These are phyloP conservation scores for Lepraria neglecta DNA, from an alignment of 495 filamentous ascomycete genomes.

Conservation along the genomic window DNA sequence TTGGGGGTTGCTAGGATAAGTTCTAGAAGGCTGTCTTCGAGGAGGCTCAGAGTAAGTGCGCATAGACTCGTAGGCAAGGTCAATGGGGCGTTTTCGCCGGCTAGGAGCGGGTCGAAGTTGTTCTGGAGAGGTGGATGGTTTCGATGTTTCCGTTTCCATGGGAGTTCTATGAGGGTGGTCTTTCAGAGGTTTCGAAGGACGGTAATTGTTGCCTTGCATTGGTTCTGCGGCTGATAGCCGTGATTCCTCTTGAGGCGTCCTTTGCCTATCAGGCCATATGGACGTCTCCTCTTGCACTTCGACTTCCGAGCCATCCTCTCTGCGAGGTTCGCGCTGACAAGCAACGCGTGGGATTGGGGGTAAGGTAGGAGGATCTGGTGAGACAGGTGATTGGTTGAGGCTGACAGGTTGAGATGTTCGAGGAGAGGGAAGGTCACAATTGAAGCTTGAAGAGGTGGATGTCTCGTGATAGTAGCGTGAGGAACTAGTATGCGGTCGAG, in stretches of 20 bases:
- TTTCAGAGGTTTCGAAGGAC: slow-evolving; percentile 3
- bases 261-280: background rate
- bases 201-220: background rate
- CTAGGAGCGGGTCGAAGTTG: slow-evolving; percentile 4
- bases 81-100: slow-evolving; percentile 18
- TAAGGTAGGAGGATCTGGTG: slow-evolving; percentile 33
- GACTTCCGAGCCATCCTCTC: background rate
- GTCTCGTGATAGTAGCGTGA: slow-evolving; percentile 15
- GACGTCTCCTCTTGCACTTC: background rate
- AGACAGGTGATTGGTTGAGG: slow-evolving; percentile 30
- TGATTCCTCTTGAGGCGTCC: background rate
- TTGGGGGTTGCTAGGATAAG: background rate
- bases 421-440: slow-evolving; percentile 11
- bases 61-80: slow-evolving; percentile 24
- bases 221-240: background rate
- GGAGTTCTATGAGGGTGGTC: background rate
- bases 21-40: slow-evolving; percentile 14
- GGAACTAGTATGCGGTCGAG: slow-evolving; percentile 12
- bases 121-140: background rate
- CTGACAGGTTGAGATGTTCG: slow-evolving; percentile 12
- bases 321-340: slow-evolving; percentile 26
- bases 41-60: slow-evolving; percentile 18
- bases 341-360: slow-evolving; percentile 40
- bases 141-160: background rate
- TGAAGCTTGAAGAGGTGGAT: slow-evolving; percentile 9